Evolutionary conservation across 768 basidiomycete species (phyloP).

Genomic region (Panaeolus papilionaceus): DNA sequence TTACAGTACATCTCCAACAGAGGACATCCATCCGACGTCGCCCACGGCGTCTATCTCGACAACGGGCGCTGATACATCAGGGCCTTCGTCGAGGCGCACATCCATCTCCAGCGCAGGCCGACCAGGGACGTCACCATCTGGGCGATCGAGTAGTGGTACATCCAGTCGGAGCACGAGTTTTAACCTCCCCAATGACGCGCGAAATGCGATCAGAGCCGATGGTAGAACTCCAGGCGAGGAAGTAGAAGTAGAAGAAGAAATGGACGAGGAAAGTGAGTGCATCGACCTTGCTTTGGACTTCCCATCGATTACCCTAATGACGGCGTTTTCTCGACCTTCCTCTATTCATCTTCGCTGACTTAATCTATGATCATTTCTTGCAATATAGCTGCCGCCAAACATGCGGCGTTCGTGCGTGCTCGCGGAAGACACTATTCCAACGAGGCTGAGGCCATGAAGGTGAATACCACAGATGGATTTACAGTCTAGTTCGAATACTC

Average conservation of each 20-base stretch:
- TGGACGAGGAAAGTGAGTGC: slow-evolving; percentile 85
- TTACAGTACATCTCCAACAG: slow-evolving; percentile 42
- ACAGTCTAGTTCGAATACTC: slow-evolving; percentile 5
- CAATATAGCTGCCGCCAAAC: slow-evolving; percentile 74
- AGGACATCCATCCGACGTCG: slow-evolving; percentile 34
- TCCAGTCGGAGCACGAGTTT: slow-evolving; percentile 87
- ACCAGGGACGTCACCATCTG: slow-evolving; percentile 54
- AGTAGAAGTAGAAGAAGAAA: slow-evolving; percentile 77
- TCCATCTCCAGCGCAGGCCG: slow-evolving; percentile 74
- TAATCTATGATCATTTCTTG: slow-evolving; percentile 13
- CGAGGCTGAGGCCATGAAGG: slow-evolving; percentile 94
- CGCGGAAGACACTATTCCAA: slow-evolving; percentile 89
- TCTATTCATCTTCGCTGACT: neutral
- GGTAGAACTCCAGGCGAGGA: slow-evolving; percentile 70
- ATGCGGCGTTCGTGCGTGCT: slow-evolving; percentile 81
- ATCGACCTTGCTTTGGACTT: neutral
- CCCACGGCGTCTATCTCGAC: slow-evolving; percentile 55
- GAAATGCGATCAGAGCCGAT: slow-evolving; percentile 60
- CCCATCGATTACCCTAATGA: slow-evolving; percentile 7
- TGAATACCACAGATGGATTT: slow-evolving; percentile 34
- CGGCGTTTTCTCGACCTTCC: slow-evolving; percentile 1
- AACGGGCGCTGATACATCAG: slow-evolving; percentile 64
- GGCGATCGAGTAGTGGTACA: slow-evolving; percentile 63
- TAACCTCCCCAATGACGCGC: slow-evolving; percentile 75
- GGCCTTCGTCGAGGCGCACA: slow-evolving; percentile 75